phyloP scores from a whole-genome alignment of 148 eudicot species.

The Rhododendron ovatum region DNA sequence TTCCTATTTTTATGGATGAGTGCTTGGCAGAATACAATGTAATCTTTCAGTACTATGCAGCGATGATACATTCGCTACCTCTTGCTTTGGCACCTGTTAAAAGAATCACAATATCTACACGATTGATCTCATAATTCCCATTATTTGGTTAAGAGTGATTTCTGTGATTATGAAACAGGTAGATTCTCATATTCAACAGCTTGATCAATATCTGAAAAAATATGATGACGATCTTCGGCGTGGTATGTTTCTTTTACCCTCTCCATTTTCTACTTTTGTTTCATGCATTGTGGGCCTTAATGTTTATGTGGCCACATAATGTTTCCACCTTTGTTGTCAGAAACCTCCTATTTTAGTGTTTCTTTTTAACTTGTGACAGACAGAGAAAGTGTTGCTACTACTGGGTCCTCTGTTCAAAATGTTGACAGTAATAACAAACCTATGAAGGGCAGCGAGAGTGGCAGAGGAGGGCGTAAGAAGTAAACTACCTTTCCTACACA shows the following conservation, averaged over 20 bases:
- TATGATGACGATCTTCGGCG: slow-evolving; percentile 77
- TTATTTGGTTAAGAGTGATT: neutral
- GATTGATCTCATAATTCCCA: neutral
- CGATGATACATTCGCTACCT: neutral
- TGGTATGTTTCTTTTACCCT: slow-evolving; percentile 36
- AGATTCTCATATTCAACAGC: slow-evolving; percentile 89
- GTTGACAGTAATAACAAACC: slow-evolving; percentile 48
- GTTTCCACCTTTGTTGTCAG: neutral
- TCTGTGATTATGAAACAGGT: slow-evolving; percentile 44
- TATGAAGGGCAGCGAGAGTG: slow-evolving; percentile 55
- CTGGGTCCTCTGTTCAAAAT: slow-evolving; percentile 50
- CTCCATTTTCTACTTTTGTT: slow-evolving; percentile 1
- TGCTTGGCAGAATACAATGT: neutral
- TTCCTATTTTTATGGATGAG: neutral
- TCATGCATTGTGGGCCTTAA: neutral
- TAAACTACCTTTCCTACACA: slow-evolving; percentile 24
- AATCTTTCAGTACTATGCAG: neutral
- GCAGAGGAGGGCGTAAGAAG: slow-evolving; percentile 96
- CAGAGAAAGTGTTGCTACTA: slow-evolving; percentile 50
- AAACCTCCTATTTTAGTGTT: neutral
- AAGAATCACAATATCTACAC: neutral
- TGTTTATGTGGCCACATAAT: neutral
- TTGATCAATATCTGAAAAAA: slow-evolving; percentile 82
- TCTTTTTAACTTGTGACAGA: slow-evolving; percentile 36
- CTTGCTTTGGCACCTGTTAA: neutral